phyloP scores from a whole-genome alignment of 1,139 yeast species.

The Zygosaccharomyces pseudobailii region DNA sequence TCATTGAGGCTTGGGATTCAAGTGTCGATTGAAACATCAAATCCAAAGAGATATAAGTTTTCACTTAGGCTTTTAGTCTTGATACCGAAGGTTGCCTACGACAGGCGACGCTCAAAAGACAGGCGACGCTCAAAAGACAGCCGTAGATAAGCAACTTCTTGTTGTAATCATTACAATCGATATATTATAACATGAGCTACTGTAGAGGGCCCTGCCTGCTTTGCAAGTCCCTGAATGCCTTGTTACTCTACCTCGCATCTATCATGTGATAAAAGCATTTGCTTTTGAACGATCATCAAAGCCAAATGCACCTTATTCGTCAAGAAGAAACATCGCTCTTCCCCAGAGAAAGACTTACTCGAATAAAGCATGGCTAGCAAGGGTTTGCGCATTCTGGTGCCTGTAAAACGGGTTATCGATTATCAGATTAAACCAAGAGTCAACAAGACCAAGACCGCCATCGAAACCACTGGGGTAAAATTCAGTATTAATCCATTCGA shows the following conservation, averaged over 20 bases:
- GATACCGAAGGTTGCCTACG: too few species aligned
- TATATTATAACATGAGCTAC: too few species aligned
- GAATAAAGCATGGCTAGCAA: conserved; percentile 11
- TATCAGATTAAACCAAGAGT: conserved; percentile 91
- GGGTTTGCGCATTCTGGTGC: conserved; percentile 73
- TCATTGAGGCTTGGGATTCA: background rate
- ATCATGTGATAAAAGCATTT: background rate
- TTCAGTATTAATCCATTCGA: conserved; percentile 95
- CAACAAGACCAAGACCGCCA: conserved; percentile 78
- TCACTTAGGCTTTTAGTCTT: too few species aligned
- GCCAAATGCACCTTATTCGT: background rate
- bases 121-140: too few species aligned
- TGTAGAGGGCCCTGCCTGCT: background rate
- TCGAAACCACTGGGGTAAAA: conserved; percentile 87
- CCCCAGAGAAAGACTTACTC: background rate
- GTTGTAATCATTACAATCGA: too few species aligned
- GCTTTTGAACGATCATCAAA: background rate
- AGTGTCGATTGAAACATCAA: background rate
- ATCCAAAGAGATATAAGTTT: background rate
- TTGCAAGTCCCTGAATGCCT: background rate
- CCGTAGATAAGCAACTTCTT: too few species aligned
- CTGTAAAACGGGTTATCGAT: conserved; percentile 92
- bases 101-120: too few species aligned
- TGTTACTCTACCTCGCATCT: background rate
- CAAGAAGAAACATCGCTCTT: background rate